Base-by-base conservation (phyloP, 345 rosid genomes). In the Populus alba region DNA sequence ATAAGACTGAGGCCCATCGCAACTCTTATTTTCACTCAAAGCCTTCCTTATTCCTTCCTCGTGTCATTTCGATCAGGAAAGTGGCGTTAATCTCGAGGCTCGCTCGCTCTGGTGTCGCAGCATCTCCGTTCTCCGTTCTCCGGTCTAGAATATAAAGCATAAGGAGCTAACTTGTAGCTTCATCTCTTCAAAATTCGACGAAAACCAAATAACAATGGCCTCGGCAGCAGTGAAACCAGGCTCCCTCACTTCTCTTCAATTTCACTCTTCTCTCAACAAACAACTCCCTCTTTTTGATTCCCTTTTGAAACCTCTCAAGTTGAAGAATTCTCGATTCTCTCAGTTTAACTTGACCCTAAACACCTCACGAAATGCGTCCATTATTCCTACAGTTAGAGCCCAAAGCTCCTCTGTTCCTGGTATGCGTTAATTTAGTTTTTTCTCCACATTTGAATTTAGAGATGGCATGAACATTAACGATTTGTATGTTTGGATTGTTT, bases 331-430 rank as follows among this genome's bases (percentile, higher is more conserved):
- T 55, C 81, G 78, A 23, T 68, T 83, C 15, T 66, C 83, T 75
- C 74, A 43, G 59, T 79, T 78, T 70, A 71, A 51, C 76, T 71
- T 79, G 74, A 68, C 78, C 61, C 13, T 82, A 1, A 84, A 80
- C 74, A 45, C 77, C 78, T 15, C 83, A 27, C 81, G 75, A 74
- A 78, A 72, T 61, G 71, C 85, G 31, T 85, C 84, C n/a, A 25
- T 73, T 78, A 11, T 83, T 49, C 90, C 88, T 73, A 43, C 81
- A 23, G 75, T 91, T 69, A 87, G 89, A 82, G 92, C 94, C 17
- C 89, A 87, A 81, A 80, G 77, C 83, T 78, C 87, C 53, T 16
- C 18, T 13, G 53, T 47, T 75, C 84, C 85, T 27, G 91, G 97
- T 92, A 89, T 70, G 68, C 5, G 1, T 66, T 6, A 2, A 31